A percentile compares a stretch with the other conserved stretches of the same genome.
Evolutionary conservation across 1,284 basidiomycete genomes (phyloP).

Genomic region (Thecaphora frezii): DNA sequence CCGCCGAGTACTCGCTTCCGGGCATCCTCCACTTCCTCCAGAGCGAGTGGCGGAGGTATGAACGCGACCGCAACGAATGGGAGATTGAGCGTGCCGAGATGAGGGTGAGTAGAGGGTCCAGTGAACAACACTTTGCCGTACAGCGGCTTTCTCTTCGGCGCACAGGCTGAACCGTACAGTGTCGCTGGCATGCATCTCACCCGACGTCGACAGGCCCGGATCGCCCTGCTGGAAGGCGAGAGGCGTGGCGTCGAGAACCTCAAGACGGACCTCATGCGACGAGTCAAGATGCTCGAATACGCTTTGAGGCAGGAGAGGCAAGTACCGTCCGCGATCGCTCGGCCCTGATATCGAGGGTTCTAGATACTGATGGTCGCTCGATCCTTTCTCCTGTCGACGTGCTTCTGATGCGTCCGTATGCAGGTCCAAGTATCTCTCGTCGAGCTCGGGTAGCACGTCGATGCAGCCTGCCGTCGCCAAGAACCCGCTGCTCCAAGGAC

Average conservation of each 20-base stretch:
- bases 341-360: background rate
- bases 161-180: no score
- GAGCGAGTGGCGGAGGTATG: slow-evolving; percentile 88
- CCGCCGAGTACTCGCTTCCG: slow-evolving; percentile 70
- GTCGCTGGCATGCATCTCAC: no score
- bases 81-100: slow-evolving; percentile 99
- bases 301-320: slow-evolving; percentile 78
- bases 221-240: slow-evolving; percentile 95
- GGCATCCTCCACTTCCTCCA: slow-evolving; percentile 95
- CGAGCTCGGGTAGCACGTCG: slow-evolving; percentile 11
- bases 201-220: slow-evolving; percentile 87
- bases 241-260: slow-evolving; percentile 94
- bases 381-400: background rate
- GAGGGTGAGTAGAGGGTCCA: slow-evolving; percentile 78
- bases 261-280: slow-evolving; percentile 88
- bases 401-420: no score
- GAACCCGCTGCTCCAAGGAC: slow-evolving; percentile 27
- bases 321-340: background rate
- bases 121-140: no score
- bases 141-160: no score
- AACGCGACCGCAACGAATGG: slow-evolving; percentile 98
- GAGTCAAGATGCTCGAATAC: slow-evolving; percentile 97
- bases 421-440: slow-evolving; percentile 32
- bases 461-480: slow-evolving; percentile 24
- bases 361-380: background rate